Base-by-base conservation (phyloP, 2,329 filamentous ascomycete species). In the Hymenoscyphus repandus region DNA sequence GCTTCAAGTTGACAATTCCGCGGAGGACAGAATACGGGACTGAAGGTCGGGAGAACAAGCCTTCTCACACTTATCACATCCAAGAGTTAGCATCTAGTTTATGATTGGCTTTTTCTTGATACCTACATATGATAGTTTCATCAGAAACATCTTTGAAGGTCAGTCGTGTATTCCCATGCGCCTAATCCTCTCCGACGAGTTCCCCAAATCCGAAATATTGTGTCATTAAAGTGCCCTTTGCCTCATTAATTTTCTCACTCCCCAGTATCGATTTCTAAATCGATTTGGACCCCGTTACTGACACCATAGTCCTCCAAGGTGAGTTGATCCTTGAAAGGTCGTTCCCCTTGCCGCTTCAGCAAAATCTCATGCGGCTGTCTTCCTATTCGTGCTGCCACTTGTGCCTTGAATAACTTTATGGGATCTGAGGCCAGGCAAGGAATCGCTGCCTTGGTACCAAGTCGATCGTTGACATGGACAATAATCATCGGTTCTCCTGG, bases 381-480 rank as follows among this genome's bases (percentile, higher is more conserved):
- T 1, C 92, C 92, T 62, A 96, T 95, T 56, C 87, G 81, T 37
- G 88, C 88, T 4, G 91, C 91, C 20, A 96, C 90, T 76, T 95
- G 86, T 42, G 90, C 85, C 72, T 96, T 96, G 73, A 96, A 90
- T 54, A 91, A 78, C 57, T 85, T 85, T 58, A 96, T 85, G 6
- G 84, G 85, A 70, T 97, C 92, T 2, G 83, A 86, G 0, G 88
- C 84, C 51, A 96, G 75, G 67, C 91, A 96, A 0, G 92, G 92
- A 57, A 97, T 93, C 47, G 88, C 86, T 13, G 91, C 89, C 65
- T 96, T 96, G n/a, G 92, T 96, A 11, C 92, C 92, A 33, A 97
- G 74, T n/a, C 92, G 81, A 69, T 97, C 92, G 68, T 97, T 97
- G 65, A 97, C 83, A 63, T 92, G 83, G 15, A 97, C 91, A 46